phyloP scores from a whole-genome alignment of 352 stramenopile species.

The Phytophthora citricola region DNA sequence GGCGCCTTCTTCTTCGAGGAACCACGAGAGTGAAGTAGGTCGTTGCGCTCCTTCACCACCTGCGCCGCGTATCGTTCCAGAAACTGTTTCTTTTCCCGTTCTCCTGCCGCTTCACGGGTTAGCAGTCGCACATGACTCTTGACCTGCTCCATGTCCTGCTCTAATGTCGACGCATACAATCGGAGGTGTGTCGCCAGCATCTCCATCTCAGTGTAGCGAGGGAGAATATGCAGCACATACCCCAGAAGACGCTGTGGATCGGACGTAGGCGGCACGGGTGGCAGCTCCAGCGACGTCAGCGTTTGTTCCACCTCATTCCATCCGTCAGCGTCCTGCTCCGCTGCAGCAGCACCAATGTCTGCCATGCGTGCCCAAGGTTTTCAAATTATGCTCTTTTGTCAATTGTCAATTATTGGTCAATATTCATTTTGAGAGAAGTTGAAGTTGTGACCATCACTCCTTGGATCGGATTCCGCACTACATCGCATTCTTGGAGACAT shows the following conservation, averaged over 20 bases:
- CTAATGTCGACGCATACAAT: constrained; percentile 69
- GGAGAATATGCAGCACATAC: constrained; percentile 79
- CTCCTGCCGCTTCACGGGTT: constrained; percentile 49
- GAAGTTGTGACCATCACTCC: constrained; percentile 61
- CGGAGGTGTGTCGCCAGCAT: constrained; percentile 79
- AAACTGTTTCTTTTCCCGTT: constrained; percentile 84
- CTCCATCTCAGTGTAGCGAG: constrained; percentile 87
- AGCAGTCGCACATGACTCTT: constrained; percentile 65
- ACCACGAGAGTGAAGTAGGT: constrained; percentile 68
- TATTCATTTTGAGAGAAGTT: constrained; percentile 40
- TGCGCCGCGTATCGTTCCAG: constrained; percentile 82
- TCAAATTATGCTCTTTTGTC: constrained; percentile 6
- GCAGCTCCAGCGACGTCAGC: constrained; percentile 58
- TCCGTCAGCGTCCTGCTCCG: constrained; percentile 28
- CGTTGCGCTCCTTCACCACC: constrained; percentile 88
- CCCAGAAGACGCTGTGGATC: constrained; percentile 77
- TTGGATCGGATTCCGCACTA: constrained; percentile 5
- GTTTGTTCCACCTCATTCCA: constrained; percentile 71
- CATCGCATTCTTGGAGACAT: constrained; percentile 29
- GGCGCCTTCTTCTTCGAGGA: constrained; percentile 48
- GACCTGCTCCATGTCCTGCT: constrained; percentile 83
- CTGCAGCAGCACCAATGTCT: neutral
- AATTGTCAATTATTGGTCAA: constrained; percentile 5
- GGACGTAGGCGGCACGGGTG: constrained; percentile 69
- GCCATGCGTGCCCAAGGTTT: constrained; percentile 16